Base-by-base conservation (phyloP, 805 yeast genomes). In the Ogataea neopini region DNA sequence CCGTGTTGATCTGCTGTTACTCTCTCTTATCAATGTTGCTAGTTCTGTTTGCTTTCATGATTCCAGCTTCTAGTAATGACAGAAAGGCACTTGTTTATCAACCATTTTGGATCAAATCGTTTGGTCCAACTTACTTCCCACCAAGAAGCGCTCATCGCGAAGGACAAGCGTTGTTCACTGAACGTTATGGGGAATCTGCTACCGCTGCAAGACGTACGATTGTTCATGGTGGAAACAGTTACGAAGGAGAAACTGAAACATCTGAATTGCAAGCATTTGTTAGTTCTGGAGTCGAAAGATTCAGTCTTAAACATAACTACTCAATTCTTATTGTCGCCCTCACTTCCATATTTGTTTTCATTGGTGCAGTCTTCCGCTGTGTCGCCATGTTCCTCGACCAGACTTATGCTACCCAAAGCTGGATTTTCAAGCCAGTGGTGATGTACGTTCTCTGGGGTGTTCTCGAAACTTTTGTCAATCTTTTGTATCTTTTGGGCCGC, bases 71-170 rank as follows among this genome's bases (percentile, higher is more conserved):
- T 6, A 49, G 68, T 28, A 68, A 66, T 32, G 80, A 80, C 50
- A 74, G 73, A 51, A 62, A 68, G 35, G 71, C 83, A 32, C 74
- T 77, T 56, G 60, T 77, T 40, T 85, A 80, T 62, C 87, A 81
- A 61, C 88, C 95, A 30, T 83, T 84, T 77, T 86, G 94, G 94
- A 81, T 86, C 58, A 81, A 82, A 62, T 74, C 80, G 4, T 84
- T 85, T 55, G 59, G 68, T 19, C 74, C 83, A 14, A 67, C 71
- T 42, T 86, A 86, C 64, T 86, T 73, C 66, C 84, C 83, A 11
- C 71, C 73, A 51, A 75, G 73, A 48, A 73, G 73, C 43, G 80
- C 88, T 1, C 69, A 75, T 7, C 67, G 67, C 17, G 49, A 49
- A 11, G 68, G 66, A 30, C 58, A 54, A 42, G 23, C 38, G 3